Base-by-base conservation (phyloP, 1,139 yeast genomes). In the Protomyces inouyei region DNA sequence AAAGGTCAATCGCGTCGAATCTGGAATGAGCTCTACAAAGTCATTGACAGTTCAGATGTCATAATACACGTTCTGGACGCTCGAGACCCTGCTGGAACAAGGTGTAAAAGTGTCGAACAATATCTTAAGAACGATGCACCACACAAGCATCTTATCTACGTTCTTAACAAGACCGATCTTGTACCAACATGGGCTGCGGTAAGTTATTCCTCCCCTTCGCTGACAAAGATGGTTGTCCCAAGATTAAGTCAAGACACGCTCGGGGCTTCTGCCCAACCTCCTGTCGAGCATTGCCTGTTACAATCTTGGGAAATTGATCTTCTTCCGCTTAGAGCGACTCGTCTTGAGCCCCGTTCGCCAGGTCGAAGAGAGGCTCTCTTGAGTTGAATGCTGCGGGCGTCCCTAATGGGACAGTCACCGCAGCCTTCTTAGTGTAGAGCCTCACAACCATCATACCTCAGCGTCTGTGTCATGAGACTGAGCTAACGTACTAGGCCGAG, bases 131-230 rank as follows among this genome's bases (percentile, higher is more conserved):
- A 88, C 69, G 98, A 93, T 77, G 92, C 96, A 73, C 90, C 98
- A 37, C 98, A 93, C 76, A 93, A 93, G 78, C 98, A 93, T 80
- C 82, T 93, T 79, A 87, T 93, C 69, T 92, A 87, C 75, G 97
- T 93, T 64, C 80, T 93, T 76, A 93, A 93, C 83, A 93, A 93
- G 83, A 91, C 97, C 83, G 98, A 93, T 80, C 84, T 93, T 73
- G 97, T 95, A 64, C 98, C 98, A 69, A 93, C 97, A 66, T 93
- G 98, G 97, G 97, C 91, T 73, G 97, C 98, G 74, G 98, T 93
- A 89, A 83, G 98, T 91, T 68, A 66, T 66, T 43, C 43, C 55
- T 59, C 38, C 48, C 37, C 54, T 66, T 6, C 21, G 25, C 21
- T 5, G 48, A 12, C 18, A 25, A 36, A 23, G n/a, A 38, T 28